Evolutionary conservation across 1,284 basidiomycete species (phyloP).

Genomic region (Tilletia setariae): DNA sequence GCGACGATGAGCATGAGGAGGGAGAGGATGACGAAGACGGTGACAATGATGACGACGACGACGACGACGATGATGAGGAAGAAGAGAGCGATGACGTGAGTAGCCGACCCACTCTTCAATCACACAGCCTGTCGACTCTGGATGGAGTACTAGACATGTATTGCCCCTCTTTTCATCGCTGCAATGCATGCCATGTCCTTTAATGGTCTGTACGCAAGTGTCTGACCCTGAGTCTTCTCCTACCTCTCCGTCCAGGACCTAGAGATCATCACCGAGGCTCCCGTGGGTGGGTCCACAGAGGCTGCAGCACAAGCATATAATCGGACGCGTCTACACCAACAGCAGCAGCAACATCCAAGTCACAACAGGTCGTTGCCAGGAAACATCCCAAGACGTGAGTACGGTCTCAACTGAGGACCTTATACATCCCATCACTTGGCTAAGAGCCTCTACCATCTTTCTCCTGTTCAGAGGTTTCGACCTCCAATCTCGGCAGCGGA

Average conservation of each 20-base stretch:
- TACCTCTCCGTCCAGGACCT: constrained; percentile 34
- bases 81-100: constrained; percentile 57
- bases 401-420: neutral
- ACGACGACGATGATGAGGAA: constrained; percentile 52
- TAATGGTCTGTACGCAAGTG: neutral
- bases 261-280: constrained; percentile 55
- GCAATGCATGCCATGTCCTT: constrained; percentile 1
- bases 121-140: neutral
- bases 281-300: constrained; percentile 33
- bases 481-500: constrained; percentile 56
- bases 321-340: constrained; percentile 19
- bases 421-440: neutral
- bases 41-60: constrained; percentile 37
- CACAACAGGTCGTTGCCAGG: neutral
- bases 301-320: constrained; percentile 33
- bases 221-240: neutral
- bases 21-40: constrained; percentile 57
- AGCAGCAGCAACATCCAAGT: too few relatives aligned
- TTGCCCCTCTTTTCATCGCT: neutral
- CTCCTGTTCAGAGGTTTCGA: constrained; percentile 57
- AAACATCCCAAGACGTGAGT: constrained; percentile 30
- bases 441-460: neutral
- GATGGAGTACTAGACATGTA: neutral
- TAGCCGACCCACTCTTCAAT: neutral
- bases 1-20: constrained; percentile 38